These are phyloP conservation scores for Durusdinium trenchii DNA, from an alignment of 73 alveolate species.

Conservation along the genomic window DNA sequence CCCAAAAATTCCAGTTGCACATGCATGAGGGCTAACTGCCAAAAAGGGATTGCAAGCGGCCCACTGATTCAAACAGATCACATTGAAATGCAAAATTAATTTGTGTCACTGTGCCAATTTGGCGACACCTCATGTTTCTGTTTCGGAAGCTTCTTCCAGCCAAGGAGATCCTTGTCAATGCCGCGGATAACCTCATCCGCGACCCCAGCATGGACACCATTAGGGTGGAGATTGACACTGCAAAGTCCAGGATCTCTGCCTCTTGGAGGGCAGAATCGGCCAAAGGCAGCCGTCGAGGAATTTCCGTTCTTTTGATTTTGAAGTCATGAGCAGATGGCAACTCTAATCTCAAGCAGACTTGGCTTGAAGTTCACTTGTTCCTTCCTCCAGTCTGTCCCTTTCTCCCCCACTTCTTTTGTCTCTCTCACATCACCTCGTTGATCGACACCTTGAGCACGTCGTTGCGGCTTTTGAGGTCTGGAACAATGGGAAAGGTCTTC, in stretches of 20 bases:
- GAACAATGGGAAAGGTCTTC: slow-evolving; percentile 99
- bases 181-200: slow-evolving; percentile 95
- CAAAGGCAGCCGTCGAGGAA: slow-evolving; percentile 97
- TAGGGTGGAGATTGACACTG: not conserved
- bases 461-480: slow-evolving; percentile 80
- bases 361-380: not conserved
- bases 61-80: too few species aligned
- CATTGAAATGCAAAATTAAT: too few species aligned
- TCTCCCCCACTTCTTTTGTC: not conserved
- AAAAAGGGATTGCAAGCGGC: too few species aligned
- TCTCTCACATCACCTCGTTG: not conserved
- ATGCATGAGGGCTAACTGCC: too few species aligned
- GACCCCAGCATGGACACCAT: slow-evolving; percentile 97
- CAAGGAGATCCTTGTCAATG: slow-evolving; percentile 97
- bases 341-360: not conserved
- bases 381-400: not conserved
- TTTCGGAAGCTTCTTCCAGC: too few species aligned
- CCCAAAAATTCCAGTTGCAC: too few species aligned
- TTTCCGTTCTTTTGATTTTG: not conserved
- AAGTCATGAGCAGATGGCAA: not conserved
- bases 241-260: not conserved
- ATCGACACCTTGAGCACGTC: not conserved
- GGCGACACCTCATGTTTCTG: too few species aligned
- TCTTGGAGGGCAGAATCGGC: slow-evolving; percentile 19
- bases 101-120: too few species aligned